These are phyloP conservation scores for Earliella scabrosa DNA, from an alignment of 1,284 basidiomycete genomes.

Conservation along the genomic window DNA sequence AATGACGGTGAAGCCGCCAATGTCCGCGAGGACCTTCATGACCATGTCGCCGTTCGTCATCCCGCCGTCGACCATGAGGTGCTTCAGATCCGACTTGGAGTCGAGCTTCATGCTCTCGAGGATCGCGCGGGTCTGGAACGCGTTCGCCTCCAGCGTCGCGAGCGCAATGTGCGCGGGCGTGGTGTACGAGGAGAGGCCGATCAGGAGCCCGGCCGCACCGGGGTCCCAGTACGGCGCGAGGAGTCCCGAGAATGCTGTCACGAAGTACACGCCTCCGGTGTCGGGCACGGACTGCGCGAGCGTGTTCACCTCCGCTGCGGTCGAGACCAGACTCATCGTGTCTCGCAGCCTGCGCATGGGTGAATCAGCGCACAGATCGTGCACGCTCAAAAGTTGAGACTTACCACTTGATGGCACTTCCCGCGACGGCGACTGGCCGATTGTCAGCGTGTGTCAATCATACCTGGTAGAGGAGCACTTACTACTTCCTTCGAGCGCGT, in stretches of 20 bases:
- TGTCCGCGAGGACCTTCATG: slow-evolving; percentile 93
- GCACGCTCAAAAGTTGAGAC: slow-evolving; percentile 9
- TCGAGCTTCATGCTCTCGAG: slow-evolving; percentile 94
- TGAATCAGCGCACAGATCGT: slow-evolving; percentile 1
- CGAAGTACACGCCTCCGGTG: slow-evolving; percentile 96
- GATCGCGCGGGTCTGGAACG: slow-evolving; percentile 92
- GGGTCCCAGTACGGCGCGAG: slow-evolving; percentile 95
- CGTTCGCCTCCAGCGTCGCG: slow-evolving; percentile 91
- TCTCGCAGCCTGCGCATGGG: slow-evolving; percentile 77
- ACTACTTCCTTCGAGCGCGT: slow-evolving; percentile 95
- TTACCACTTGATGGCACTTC: slow-evolving; percentile 92
- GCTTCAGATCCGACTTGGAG: slow-evolving; percentile 72
- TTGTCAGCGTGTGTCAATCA: not conserved
- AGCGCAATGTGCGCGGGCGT: slow-evolving; percentile 94
- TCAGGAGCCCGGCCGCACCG: slow-evolving; percentile 81
- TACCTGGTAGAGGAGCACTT: slow-evolving; percentile 35
- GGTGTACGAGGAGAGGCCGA: slow-evolving; percentile 91
- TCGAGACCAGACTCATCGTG: slow-evolving; percentile 83
- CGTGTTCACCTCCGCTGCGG: slow-evolving; percentile 84
- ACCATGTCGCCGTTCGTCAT: slow-evolving; percentile 91
- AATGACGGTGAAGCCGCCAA: slow-evolving; percentile 91
- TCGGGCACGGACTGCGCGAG: slow-evolving; percentile 81
- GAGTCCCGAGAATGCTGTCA: slow-evolving; percentile 93
- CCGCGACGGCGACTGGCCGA: slow-evolving; percentile 86
- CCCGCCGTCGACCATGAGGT: slow-evolving; percentile 93